These are phyloP conservation scores for Pyricularia pennisetigena DNA, from an alignment of 2,329 filamentous ascomycete genomes.

Conservation along the genomic window DNA sequence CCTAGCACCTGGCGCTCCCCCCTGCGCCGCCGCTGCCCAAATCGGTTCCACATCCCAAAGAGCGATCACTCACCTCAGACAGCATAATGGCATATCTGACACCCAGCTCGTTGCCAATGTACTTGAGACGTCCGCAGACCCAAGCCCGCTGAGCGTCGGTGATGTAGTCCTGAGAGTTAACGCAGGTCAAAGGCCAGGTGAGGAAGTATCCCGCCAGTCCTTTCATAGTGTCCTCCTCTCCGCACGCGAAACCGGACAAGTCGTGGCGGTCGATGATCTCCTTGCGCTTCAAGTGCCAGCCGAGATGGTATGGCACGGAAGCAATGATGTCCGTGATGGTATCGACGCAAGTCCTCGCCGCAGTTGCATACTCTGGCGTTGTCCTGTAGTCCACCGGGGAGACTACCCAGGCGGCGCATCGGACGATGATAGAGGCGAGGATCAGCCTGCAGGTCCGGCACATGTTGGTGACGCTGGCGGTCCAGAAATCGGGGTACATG, in stretches of 20 bases:
- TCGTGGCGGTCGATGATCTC: constrained; percentile 28
- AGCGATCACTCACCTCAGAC: constrained; percentile 31
- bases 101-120: constrained; percentile 45
- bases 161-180: constrained; percentile 46
- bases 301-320: constrained; percentile 51
- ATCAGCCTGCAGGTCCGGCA: constrained; percentile 42
- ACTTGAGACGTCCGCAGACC: constrained; percentile 41
- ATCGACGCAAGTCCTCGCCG: constrained; percentile 38
- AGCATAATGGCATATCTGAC: constrained; percentile 48
- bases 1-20: too few species aligned
- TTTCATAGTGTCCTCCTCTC: constrained; percentile 39
- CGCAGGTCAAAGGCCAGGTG: constrained; percentile 46
- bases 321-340: constrained; percentile 50
- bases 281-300: constrained; percentile 41
- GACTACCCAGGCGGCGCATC: constrained; percentile 51
- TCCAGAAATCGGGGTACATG: constrained; percentile 48
- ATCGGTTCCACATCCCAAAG: neutral
- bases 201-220: constrained; percentile 48
- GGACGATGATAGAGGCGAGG: constrained; percentile 43
- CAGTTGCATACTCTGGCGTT: constrained; percentile 49
- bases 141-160: constrained; percentile 49
- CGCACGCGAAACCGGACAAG: constrained; percentile 36
- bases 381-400: constrained; percentile 52
- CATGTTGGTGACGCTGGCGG: constrained; percentile 48
- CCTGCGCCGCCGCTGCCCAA: neutral